Evolutionary conservation across 2,329 filamentous ascomycete species (phyloP), one percentile per base, ranked within the genome.

Genomic region (Colletotrichum lindemuthianum): DNA sequence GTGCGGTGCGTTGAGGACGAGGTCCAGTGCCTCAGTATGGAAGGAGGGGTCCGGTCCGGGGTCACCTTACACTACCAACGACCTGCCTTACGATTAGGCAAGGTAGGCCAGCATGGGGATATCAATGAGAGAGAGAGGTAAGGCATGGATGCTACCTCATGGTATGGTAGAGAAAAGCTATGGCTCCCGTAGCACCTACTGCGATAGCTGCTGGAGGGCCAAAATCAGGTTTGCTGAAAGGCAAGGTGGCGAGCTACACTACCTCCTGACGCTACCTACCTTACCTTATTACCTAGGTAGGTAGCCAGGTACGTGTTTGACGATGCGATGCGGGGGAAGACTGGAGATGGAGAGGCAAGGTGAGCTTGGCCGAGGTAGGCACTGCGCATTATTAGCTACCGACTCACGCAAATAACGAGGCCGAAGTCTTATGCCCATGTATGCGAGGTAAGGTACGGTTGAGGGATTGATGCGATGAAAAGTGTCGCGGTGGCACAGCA

Each of bases 31-130:
- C 24, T 24, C 24, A 24, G 24, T 24, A 63, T 47, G 53, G 47
- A 55, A 63, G 47, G 63, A 63, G 47, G 63, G 63, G 24, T 61
- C 59, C 47, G 59, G 61, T 50, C 51, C 58, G 51, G 59, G 40
- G 63, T 65, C 24, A 24, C 24, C 24, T 24, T 24, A 24, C 24
- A 24, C 24, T 24, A 24, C 24, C 24, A 24, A 24, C 24, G 24
- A 24, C 24, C 24, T 24, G 5, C 24, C 24, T 24, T 24, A 45
- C 45, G 45, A 45, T 58, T 44, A 58, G 52, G 43, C 24, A 24
- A 24, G 24, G 24, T 39, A 24, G 41, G 41, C 37, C 16, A 12
- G 40, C 11, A 15, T 15, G 24, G 24, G 24, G 24, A 24, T 24
- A 3, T 24, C 5, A 24, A 24, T 3, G 4, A 24, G 24, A 24